Conservation (phyloP, 441 rosid genomes). For the Bruguiera hainesii region DNA sequence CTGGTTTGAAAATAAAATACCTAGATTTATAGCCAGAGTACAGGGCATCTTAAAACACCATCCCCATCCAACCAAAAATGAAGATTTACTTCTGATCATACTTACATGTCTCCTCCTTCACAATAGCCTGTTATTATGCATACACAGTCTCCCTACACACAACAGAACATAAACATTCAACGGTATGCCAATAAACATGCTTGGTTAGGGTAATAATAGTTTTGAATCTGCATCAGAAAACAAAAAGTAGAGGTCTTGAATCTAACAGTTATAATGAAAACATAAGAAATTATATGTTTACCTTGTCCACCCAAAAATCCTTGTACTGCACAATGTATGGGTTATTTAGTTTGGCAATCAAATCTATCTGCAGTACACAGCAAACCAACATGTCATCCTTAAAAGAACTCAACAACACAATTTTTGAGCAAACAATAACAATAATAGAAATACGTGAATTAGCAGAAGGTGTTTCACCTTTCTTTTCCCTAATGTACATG, state of each 20-base stretch:
- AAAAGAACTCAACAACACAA: too few species aligned
- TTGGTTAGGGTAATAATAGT: neutral
- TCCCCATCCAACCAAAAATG: neutral
- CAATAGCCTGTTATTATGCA: conserved; percentile 74
- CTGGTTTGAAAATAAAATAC: neutral
- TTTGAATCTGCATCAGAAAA: neutral
- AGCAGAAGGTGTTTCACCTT: too few species aligned
- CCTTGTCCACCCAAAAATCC: conserved; percentile 97
- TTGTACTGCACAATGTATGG: conserved; percentile 70
- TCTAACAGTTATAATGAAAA: conserved; percentile 5
- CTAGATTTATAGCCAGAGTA: neutral
- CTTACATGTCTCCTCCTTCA: conserved; percentile 97
- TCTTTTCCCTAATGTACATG: too few species aligned
- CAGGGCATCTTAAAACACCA: neutral
- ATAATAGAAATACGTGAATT: too few species aligned
- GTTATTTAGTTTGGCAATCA: conserved; percentile 66
- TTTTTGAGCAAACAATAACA: too few species aligned
- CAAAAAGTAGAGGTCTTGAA: neutral
- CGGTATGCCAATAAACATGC: neutral
- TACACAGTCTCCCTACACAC: conserved; percentile 56
- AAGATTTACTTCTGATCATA: conserved; percentile 8
- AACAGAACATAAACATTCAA: conserved; percentile 6
- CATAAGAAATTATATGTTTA: conserved; percentile 23
- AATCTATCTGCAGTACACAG: conserved; percentile 60
- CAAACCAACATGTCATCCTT: neutral